Conservation (phyloP, 805 yeast species). For the Nematodospora valgi region DNA sequence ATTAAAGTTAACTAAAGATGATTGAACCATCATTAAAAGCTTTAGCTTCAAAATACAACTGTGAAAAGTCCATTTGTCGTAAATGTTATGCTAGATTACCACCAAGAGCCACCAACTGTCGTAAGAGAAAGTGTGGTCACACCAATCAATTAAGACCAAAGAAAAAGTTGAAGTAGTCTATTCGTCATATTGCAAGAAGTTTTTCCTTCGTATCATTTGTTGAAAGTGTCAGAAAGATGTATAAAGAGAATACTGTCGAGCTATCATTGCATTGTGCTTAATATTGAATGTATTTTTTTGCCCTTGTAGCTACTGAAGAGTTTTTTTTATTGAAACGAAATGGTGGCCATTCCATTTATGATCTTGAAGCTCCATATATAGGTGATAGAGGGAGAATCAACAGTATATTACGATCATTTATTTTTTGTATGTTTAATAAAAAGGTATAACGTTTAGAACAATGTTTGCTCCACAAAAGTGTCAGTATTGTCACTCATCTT, state of each 20-base stretch:
- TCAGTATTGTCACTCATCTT: too few relatives aligned
- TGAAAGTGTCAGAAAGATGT: too few relatives aligned
- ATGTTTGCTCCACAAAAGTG: too few relatives aligned
- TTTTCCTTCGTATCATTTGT: not conserved
- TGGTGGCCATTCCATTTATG: too few relatives aligned
- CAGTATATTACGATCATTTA: too few relatives aligned
- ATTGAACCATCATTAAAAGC: slow-evolving; percentile 99
- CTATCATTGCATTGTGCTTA: too few relatives aligned
- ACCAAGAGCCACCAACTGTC: slow-evolving; percentile 99
- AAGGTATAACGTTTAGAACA: slow-evolving; percentile 5
- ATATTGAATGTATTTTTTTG: too few relatives aligned
- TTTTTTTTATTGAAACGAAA: too few relatives aligned
- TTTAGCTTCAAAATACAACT: slow-evolving; percentile 99
- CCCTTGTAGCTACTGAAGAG: too few relatives aligned
- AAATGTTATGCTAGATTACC: slow-evolving; percentile 99
- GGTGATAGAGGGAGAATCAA: too few relatives aligned
- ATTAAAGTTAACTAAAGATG: slow-evolving; percentile 38
- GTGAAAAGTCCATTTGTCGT: slow-evolving; percentile 99
- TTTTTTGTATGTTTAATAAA: slow-evolving; percentile 5
- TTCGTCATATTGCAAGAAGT: slow-evolving; percentile 2
- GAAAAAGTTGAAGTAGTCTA: slow-evolving; percentile 92
- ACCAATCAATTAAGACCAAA: slow-evolving; percentile 99
- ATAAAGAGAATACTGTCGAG: too few relatives aligned
- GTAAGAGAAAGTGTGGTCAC: slow-evolving; percentile 99
- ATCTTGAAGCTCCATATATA: too few relatives aligned